Evolutionary conservation across 192 early-diverging fungal genomes (phyloP).

Genomic region (Gigaspora rosea): DNA sequence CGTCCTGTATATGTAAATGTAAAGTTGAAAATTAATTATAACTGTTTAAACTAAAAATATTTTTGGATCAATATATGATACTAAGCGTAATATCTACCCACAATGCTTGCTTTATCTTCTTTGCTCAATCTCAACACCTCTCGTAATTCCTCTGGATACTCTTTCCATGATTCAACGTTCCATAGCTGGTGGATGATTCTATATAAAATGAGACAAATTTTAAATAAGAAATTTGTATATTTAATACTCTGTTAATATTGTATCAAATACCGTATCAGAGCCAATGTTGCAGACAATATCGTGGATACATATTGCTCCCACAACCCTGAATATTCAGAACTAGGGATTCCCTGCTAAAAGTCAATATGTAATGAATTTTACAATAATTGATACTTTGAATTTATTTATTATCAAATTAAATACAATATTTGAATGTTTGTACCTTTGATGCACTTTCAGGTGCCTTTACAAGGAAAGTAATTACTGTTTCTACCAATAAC

Average conservation of each 20-base stretch:
- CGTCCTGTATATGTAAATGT: neutral
- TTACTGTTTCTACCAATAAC: no score
- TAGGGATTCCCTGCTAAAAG: no score
- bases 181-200: conserved; percentile 5
- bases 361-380: no score
- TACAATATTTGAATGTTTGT: no score
- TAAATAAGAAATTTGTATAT: neutral
- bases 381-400: no score
- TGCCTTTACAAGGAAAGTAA: no score
- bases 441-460: no score
- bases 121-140: neutral
- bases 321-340: neutral
- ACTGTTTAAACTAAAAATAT: neutral
- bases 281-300: neutral
- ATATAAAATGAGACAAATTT: neutral
- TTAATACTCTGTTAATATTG: neutral
- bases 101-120: conserved; percentile 2
- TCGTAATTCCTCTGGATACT: neutral
- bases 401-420: no score
- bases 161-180: neutral
- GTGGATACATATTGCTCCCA: neutral
- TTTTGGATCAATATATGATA: neutral
- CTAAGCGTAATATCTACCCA: neutral
- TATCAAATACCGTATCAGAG: neutral
- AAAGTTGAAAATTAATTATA: neutral